Base-by-base conservation (phyloP, 169 alveolate genomes). In the Eimeria praecox region DNA sequence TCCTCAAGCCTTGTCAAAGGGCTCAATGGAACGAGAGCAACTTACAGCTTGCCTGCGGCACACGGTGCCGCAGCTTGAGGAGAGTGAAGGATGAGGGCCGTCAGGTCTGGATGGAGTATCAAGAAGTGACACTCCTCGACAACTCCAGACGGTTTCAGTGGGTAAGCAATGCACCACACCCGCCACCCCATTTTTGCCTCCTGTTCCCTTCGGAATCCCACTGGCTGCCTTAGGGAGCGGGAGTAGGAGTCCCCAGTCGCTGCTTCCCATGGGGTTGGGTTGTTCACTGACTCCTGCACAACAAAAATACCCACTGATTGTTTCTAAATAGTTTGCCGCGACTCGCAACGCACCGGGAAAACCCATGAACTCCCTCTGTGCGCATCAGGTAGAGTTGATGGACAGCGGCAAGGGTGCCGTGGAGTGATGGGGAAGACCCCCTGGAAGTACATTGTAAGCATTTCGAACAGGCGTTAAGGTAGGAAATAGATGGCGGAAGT, bases 31-130 rank as follows among this genome's bases (percentile, higher is more conserved):
- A 42, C 88, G 88, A 78, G n/a, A 40, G 10, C 44, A 78, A 40
- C 66, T 44, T 78, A 10, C 64, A 78, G 64, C 59, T 49, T 66
- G 88, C 42, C 38, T n/a, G 88, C 66, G 88, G 88, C 38, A 49
- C 64, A 40, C 66, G 88, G 42, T 40, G 88, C 42, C 88, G 88
- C 88, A 78, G 27, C 30, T n/a, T 78, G 88, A 78, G 88, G 46
- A 42, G 88, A 16, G 88, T 78, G 33, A 42, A 49, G 66, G 88
- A 78, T 46, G 88, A 78, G 12, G 88, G 44, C 38, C 88, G 88
- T n/a, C 88, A 78, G 30, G 88, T 78, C 42, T 78, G 88, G 88
- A 78, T 78, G 88, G 88, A 78, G 66, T 78, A 78, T 49, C 88
- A 78, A 44, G 88, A 78, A 30, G 66, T 78, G 30, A 78, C 88